Base-by-base conservation (phyloP, 352 stramenopile genomes). In the Globisporangium heterothallicum region DNA sequence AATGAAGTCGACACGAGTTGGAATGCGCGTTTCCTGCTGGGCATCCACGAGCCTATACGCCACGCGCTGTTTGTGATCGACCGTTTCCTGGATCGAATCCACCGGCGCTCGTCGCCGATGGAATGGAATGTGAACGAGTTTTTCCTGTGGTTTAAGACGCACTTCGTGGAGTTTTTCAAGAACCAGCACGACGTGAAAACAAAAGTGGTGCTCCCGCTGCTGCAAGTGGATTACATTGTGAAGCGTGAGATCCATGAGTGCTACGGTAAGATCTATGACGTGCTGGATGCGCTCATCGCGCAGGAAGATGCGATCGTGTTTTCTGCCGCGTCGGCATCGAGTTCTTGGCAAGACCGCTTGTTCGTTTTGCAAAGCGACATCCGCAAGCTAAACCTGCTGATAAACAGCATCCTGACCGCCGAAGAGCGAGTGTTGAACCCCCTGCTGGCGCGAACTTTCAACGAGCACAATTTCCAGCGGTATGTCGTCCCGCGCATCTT, bases 41-140 rank as follows among this genome's bases (percentile, higher is more conserved):
- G 75, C 1, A 56, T 93, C 18, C 82, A 93, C 46, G 82, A 93
- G 54, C 82, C 82, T 9, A 63, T 93, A 47, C 82, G 82, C 12
- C 82, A 93, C 45, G 82, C 82, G 32, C 62, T 93, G 0, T 93
- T 72, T 35, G 79, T 93, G 14, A 90, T 88, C n/a, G 79, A 93
- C 59, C 68, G 80, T 25, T 93, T 90, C 55, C 54, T 92, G 29
- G 72, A 79, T 43, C 75, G 75, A 38, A 85, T 78, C 13, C 72
- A 80, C 34, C 36, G 64, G n/a, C 30, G 63, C 42, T 64, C 68
- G 14, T 64, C 68, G 9, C 61, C 64, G 3, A 61, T 61, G 24
- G 74, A 80, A 44, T 77, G 63, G 65, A 85, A 85, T 47, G 70
- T 83, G 21, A 50, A 49, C 24, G 82, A 86, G 61, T 91, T 91